A percentile compares a stretch with the other conserved stretches of the same genome.
Conservation (phyloP, 148 eudicot genomes). For the Oxyria digyna region DNA sequence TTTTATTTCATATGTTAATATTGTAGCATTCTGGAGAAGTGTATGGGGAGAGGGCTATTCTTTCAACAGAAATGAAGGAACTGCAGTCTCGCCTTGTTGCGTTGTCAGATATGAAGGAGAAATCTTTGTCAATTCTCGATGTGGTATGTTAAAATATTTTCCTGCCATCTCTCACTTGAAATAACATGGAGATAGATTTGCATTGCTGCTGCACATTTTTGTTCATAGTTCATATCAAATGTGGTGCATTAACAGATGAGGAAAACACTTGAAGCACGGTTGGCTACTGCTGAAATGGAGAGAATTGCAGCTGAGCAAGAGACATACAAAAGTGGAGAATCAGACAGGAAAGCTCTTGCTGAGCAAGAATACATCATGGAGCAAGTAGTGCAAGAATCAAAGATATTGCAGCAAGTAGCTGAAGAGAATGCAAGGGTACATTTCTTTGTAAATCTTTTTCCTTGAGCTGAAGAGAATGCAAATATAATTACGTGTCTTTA, state of each 20-base stretch:
- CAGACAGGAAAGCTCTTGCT: constrained; percentile 38
- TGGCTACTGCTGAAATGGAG: constrained; percentile 47
- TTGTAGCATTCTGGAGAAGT: constrained; percentile 90
- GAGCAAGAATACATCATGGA: constrained; percentile 67
- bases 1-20: background rate
- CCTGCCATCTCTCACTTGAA: background rate
- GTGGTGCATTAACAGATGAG: constrained; percentile 49
- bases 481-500: constrained; percentile 15
- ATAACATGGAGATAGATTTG: background rate
- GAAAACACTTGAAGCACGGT: constrained; percentile 36
- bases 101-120: constrained; percentile 63
- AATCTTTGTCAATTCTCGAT: constrained; percentile 60
- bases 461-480: constrained; percentile 75
- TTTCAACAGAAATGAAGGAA: constrained; percentile 72
- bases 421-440: constrained; percentile 78
- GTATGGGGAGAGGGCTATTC: constrained; percentile 79
- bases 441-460: no score
- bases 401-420: constrained; percentile 55
- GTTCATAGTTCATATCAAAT: background rate
- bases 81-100: constrained; percentile 71
- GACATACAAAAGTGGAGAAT: constrained; percentile 39
- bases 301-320: constrained; percentile 43
- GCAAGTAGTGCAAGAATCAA: constrained; percentile 64
- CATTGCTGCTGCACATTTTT: background rate
- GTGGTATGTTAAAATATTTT: constrained; percentile 30